phyloP scores from a whole-genome alignment of 768 basidiomycete genomes.

The Vishniacozyma victoriae region DNA sequence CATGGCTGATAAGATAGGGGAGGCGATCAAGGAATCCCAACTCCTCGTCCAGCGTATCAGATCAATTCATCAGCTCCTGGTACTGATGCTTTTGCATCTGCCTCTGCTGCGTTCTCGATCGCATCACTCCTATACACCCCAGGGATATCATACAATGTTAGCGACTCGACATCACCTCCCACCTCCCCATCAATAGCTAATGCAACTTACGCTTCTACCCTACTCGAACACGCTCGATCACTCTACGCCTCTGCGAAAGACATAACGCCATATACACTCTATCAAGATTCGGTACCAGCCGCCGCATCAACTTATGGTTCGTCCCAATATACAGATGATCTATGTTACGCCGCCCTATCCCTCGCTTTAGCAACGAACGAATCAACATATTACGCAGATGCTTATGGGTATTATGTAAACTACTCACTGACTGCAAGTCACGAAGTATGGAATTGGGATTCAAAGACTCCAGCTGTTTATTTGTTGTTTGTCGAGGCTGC shows the following conservation, averaged over 20 bases:
- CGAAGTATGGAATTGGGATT: constrained; percentile 82
- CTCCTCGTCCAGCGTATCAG: constrained; percentile 66
- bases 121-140: constrained; percentile 72
- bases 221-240: constrained; percentile 67
- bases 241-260: constrained; percentile 73
- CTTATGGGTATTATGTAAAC: constrained; percentile 57
- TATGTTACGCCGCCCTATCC: constrained; percentile 65
- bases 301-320: constrained; percentile 64
- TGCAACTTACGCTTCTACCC: constrained; percentile 61
- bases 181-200: constrained; percentile 64
- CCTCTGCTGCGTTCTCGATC: constrained; percentile 80
- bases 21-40: constrained; percentile 65
- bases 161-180: constrained; percentile 49
- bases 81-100: constrained; percentile 79
- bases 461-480: constrained; percentile 67
- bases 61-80: constrained; percentile 74
- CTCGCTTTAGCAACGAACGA: constrained; percentile 67
- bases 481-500: constrained; percentile 72
- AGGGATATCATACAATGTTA: constrained; percentile 54
- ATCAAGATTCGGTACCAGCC: constrained; percentile 58
- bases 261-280: constrained; percentile 47
- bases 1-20: constrained; percentile 15
- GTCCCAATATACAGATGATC: constrained; percentile 33
- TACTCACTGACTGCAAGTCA: constrained; percentile 56
- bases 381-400: constrained; percentile 58